Evolutionary conservation across 1,284 basidiomycete genomes (phyloP).

Genomic region (Ustilago lituana): DNA sequence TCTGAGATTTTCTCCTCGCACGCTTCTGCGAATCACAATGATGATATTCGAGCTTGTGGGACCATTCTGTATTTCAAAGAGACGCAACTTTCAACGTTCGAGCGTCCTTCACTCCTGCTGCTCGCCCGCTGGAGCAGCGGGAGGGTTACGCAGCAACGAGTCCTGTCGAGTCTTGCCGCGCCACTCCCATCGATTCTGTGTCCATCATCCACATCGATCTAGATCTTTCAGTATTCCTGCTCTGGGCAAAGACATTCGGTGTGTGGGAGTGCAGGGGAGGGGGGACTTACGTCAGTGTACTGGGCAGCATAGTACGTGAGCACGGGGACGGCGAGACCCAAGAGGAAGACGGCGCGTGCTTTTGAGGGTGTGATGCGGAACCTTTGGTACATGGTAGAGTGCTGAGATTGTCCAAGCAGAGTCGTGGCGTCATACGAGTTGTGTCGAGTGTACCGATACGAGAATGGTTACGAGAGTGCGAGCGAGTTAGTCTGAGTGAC

Average conservation of each 20-base stretch:
- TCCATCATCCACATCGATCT: no score
- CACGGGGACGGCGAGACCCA: constrained; percentile 53
- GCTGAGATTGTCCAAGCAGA: constrained; percentile 1
- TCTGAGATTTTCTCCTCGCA: no score
- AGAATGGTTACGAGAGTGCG: no score
- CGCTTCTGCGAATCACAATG: no score
- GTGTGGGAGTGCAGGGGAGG: background rate
- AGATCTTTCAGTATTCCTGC: no score
- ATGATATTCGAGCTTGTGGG: no score
- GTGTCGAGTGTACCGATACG: no score
- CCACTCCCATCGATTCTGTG: constrained; percentile 56
- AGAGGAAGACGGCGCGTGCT: constrained; percentile 44
- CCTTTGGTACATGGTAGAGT: constrained; percentile 64
- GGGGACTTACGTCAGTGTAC: constrained; percentile 54
- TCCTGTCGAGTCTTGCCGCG: constrained; percentile 55
- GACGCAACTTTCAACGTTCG: no score
- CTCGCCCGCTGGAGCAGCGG: constrained; percentile 22
- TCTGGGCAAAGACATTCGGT: no score
- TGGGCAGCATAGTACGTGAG: constrained; percentile 47
- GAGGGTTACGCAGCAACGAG: constrained; percentile 44
- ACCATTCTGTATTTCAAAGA: no score
- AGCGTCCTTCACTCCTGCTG: constrained; percentile 24
- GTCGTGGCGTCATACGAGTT: background rate
- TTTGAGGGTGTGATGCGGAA: constrained; percentile 59
- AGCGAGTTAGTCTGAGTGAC: no score